Evolutionary conservation across 176 grass and related monocot genomes (phyloP).

Genomic region (Oryza australiensis): DNA sequence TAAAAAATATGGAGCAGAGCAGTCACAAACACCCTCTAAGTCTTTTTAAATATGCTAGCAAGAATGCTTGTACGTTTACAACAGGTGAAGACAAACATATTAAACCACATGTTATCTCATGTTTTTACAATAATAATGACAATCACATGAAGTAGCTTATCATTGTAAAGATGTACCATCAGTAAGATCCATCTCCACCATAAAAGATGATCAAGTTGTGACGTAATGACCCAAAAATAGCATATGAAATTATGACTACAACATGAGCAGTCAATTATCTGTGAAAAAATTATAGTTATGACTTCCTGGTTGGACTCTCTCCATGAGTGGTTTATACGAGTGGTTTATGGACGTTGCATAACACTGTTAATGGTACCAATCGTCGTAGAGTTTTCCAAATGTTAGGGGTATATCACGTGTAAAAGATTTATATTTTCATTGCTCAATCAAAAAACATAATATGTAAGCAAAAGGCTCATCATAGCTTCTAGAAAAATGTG

Average conservation of each 20-base stretch:
- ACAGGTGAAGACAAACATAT: no score
- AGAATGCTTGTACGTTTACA: no score
- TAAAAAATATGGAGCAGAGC: no score
- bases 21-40: no score
- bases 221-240: background rate
- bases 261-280: conserved; percentile 8
- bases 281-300: no score
- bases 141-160: no score
- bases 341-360: conserved; percentile 75
- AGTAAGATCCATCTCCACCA: background rate
- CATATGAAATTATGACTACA: background rate
- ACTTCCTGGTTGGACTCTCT: conserved; percentile 61
- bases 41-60: no score
- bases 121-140: no score
- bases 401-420: background rate
- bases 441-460: conserved; percentile 8
- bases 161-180: no score
- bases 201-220: background rate
- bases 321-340: conserved; percentile 78
- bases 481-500: no score
- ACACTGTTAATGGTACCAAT: conserved; percentile 86
- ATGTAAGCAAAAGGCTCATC: conserved; percentile 50
- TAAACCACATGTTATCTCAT: no score
- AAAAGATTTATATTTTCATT: background rate
- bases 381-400: conserved; percentile 28